Conservation (phyloP, 2,329 filamentous ascomycete species). For the Neonectria coccinea region DNA sequence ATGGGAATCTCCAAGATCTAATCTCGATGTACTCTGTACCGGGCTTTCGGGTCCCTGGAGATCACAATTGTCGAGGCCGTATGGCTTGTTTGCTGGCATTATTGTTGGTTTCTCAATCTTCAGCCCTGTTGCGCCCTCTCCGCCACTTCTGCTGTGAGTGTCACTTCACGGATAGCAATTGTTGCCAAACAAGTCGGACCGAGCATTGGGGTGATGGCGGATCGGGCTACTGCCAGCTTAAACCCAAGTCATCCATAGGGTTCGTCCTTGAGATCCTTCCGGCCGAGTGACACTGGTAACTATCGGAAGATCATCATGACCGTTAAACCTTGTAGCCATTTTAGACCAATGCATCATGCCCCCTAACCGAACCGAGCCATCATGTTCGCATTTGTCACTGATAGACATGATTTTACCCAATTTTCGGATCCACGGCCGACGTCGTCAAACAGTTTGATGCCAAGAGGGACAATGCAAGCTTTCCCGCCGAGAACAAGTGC, state of each 20-base stretch:
- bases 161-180: not conserved
- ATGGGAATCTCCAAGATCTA: constrained; percentile 9
- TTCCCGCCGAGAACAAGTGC: not conserved
- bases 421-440: not conserved
- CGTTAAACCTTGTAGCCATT: not conserved
- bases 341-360: not conserved
- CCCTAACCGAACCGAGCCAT: not conserved
- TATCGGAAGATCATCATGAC: not conserved
- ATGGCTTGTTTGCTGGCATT: not conserved
- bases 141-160: not conserved
- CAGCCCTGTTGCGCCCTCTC: not conserved
- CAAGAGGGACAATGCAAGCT: not conserved
- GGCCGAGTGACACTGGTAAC: not conserved
- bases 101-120: not conserved
- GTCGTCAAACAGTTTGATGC: not conserved
- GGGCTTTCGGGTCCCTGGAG: not conserved
- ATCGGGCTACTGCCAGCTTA: not conserved
- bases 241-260: not conserved
- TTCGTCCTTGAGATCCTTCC: not conserved
- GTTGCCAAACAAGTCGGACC: not conserved
- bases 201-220: not conserved
- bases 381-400: not conserved
- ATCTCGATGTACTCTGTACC: constrained; percentile 26
- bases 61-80: not conserved
- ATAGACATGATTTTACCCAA: not conserved